phyloP scores from a whole-genome alignment of 306 rosid species.

The Vicia faba region DNA sequence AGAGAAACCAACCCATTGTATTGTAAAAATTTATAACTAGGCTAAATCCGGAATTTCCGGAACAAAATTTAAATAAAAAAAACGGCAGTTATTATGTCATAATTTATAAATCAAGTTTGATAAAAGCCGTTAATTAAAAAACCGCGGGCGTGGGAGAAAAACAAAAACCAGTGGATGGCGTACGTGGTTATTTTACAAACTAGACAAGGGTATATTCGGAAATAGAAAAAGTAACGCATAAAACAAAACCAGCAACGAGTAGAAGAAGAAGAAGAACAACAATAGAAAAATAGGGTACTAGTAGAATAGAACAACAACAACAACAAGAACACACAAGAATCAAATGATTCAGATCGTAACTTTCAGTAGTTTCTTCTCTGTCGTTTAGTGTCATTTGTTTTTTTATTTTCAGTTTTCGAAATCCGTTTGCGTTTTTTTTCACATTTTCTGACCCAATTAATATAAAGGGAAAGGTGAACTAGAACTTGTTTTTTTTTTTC shows the following conservation, averaged over 20 bases:
- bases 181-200: constrained; percentile 1
- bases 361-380: neutral
- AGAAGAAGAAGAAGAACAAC: neutral
- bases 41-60: neutral
- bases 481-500: neutral
- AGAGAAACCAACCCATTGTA: neutral
- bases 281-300: neutral
- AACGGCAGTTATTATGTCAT: neutral
- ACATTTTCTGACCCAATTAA: too few relatives aligned
- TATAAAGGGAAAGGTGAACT: neutral
- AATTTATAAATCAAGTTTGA: neutral
- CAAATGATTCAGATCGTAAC: constrained; percentile 30
- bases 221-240: constrained; percentile 13
- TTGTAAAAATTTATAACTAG: neutral
- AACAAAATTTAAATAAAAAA: neutral
- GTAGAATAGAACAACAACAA: neutral
- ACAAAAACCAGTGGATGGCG: neutral
- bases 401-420: neutral
- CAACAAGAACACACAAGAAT: neutral
- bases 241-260: constrained; percentile 30
- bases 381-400: neutral
- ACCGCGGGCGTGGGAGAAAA: constrained; percentile 30
- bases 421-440: neutral
- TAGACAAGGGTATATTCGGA: constrained; percentile 28
- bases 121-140: constrained; percentile 30